These are phyloP conservation scores for Hemileccinum rubropunctum DNA, from an alignment of 768 basidiomycete species.

Conservation along the genomic window DNA sequence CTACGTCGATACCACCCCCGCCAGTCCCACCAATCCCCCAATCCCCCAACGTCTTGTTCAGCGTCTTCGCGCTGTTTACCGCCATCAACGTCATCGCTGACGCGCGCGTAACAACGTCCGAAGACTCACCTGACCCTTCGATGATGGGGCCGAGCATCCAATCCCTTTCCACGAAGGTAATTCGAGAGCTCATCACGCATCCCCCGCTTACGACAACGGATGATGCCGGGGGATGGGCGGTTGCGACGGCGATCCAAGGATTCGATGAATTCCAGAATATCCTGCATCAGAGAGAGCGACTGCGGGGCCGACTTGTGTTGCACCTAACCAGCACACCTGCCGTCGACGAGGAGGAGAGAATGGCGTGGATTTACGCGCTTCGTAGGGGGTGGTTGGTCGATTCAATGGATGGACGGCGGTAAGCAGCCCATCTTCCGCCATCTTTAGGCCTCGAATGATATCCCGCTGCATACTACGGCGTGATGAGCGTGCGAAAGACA, in stretches of 20 bases:
- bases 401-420: constrained; percentile 79
- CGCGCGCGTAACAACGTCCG: background rate
- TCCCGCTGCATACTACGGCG: constrained; percentile 64
- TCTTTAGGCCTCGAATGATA: constrained; percentile 63
- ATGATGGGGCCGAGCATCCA: constrained; percentile 73
- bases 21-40: constrained; percentile 57
- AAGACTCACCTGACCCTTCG: constrained; percentile 55
- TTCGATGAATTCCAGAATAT: constrained; percentile 64
- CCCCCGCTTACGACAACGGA: constrained; percentile 70
- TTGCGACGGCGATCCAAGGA: constrained; percentile 59
- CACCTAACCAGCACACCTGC: constrained; percentile 39
- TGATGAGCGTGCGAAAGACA: constrained; percentile 3
- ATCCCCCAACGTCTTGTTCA: constrained; percentile 55
- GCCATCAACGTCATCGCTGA: background rate
- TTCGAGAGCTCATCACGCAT: constrained; percentile 66
- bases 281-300: constrained; percentile 53
- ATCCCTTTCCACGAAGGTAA: constrained; percentile 63
- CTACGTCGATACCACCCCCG: constrained; percentile 59
- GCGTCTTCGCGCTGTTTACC: constrained; percentile 45
- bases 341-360: background rate
- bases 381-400: constrained; percentile 75
- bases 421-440: constrained; percentile 54
- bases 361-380: constrained; percentile 40
- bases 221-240: constrained; percentile 63
- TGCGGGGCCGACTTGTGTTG: constrained; percentile 58